Evolutionary conservation across 306 rosid genomes (phyloP).

Genomic region (Corylus heterophylla): DNA sequence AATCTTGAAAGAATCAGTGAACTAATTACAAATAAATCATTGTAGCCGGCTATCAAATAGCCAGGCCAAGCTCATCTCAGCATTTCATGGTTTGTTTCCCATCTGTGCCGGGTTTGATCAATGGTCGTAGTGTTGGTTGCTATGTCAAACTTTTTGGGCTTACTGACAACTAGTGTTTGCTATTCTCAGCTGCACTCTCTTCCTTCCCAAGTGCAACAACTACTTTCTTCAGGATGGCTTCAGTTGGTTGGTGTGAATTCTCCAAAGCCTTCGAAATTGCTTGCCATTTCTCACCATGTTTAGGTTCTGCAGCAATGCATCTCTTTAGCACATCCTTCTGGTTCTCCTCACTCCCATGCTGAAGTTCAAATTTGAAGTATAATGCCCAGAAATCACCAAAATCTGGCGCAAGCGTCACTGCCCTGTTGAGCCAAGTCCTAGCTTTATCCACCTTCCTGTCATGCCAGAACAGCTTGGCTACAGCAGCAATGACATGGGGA

Average conservation of each 20-base stretch:
- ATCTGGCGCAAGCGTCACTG: constrained; percentile 87
- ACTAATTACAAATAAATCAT: constrained; percentile 15
- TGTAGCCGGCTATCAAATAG: neutral
- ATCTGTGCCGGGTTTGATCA: neutral
- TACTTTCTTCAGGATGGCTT: constrained; percentile 79
- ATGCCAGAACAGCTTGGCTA: constrained; percentile 83
- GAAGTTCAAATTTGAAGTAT: constrained; percentile 83
- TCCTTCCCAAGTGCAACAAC: constrained; percentile 83
- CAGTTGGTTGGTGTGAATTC: constrained; percentile 81
- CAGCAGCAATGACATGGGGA: constrained; percentile 83
- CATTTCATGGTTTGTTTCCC: neutral
- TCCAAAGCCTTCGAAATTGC: constrained; percentile 77
- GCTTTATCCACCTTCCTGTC: constrained; percentile 95
- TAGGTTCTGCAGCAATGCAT: constrained; percentile 81
- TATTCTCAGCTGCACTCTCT: constrained; percentile 68
- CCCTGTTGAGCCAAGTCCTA: constrained; percentile 81
- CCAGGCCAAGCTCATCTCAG: neutral
- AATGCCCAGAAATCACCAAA: constrained; percentile 91
- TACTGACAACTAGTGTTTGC: constrained; percentile 37
- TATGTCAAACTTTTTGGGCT: too few relatives aligned
- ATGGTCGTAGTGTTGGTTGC: too few relatives aligned
- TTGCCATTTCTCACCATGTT: constrained; percentile 96
- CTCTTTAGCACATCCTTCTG: constrained; percentile 79
- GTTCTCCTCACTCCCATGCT: constrained; percentile 79
- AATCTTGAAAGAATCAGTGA: neutral